A percentile compares a stretch with the other conserved stretches of the same genome.
These are phyloP conservation scores for Calendula officinalis DNA, from an alignment of 129 eudicot species.

Conservation along the genomic window DNA sequence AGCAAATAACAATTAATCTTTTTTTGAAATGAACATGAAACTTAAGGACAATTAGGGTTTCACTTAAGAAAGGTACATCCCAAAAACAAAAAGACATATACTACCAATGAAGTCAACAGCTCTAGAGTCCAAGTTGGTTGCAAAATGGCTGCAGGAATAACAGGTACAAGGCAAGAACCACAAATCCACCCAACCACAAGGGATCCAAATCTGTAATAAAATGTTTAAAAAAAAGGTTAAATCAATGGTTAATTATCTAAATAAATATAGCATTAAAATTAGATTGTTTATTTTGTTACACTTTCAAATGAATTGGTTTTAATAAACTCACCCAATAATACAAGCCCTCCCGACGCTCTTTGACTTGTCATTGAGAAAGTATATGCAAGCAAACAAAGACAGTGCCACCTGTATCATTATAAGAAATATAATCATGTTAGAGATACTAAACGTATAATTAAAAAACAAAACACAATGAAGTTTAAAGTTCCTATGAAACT, in stretches of 20 bases:
- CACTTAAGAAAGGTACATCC: constrained; percentile 87
- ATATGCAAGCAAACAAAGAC: constrained; percentile 73
- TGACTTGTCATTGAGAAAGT: constrained; percentile 82
- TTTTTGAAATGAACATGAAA: constrained; percentile 12
- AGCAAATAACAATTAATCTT: constrained; percentile 18
- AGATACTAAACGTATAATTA: not conserved
- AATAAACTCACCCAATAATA: constrained; percentile 57
- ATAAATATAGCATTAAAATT: not conserved
- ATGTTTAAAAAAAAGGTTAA: constrained; percentile 2
- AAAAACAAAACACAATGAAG: no score
- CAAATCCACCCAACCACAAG: constrained; percentile 85
- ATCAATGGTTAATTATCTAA: not conserved
- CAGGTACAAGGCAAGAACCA: constrained; percentile 75
- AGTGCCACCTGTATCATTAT: constrained; percentile 49
- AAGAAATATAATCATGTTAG: constrained; percentile 2
- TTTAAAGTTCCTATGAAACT: no score
- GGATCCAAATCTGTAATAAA: constrained; percentile 64
- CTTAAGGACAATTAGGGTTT: constrained; percentile 18
- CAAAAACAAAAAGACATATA: constrained; percentile 63
- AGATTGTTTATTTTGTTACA: not conserved
- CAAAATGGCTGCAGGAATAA: constrained; percentile 59
- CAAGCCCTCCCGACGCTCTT: constrained; percentile 72
- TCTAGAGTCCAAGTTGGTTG: constrained; percentile 87
- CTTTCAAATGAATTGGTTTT: no score
- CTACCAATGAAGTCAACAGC: constrained; percentile 77